phyloP scores from a whole-genome alignment of 1,139 yeast genomes.

The Groenewaldozyma sp. region DNA sequence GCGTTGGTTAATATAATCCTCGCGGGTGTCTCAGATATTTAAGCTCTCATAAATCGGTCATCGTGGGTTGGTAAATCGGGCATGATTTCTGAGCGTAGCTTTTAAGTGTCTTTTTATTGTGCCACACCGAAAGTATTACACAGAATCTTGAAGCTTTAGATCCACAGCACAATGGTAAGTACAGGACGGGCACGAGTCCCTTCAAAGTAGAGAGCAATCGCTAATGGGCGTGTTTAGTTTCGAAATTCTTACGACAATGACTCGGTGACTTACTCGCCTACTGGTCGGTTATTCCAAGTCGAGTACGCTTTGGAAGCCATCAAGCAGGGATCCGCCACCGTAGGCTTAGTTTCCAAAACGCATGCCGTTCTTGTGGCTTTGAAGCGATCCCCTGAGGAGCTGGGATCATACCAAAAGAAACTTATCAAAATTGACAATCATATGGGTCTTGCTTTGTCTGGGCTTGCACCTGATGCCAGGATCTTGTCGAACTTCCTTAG shows the following conservation, averaged over 20 bases:
- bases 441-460: constrained; percentile 92
- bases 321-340: constrained; percentile 97
- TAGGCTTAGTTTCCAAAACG: constrained; percentile 76
- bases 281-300: constrained; percentile 89
- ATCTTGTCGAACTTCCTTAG: constrained; percentile 81
- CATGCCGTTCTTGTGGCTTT: constrained; percentile 90
- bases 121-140: too few relatives aligned
- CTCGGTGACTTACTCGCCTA: constrained; percentile 94
- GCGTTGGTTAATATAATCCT: background rate
- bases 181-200: too few relatives aligned
- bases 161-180: too few relatives aligned
- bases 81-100: background rate
- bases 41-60: too few relatives aligned
- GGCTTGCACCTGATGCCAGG: constrained; percentile 96
- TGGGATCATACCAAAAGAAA: constrained; percentile 94
- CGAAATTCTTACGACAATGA: constrained; percentile 98
- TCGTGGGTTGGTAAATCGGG: too few relatives aligned
- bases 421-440: constrained; percentile 86
- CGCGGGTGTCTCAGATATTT: too few relatives aligned
- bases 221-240: too few relatives aligned
- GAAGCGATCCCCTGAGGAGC: constrained; percentile 92
- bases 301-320: constrained; percentile 97
- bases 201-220: too few relatives aligned
- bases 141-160: too few relatives aligned
- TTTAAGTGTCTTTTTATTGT: too few relatives aligned